These are phyloP conservation scores for Paraurostyla sp. DNA, from an alignment of 73 alveolate genomes.

Conservation along the genomic window DNA sequence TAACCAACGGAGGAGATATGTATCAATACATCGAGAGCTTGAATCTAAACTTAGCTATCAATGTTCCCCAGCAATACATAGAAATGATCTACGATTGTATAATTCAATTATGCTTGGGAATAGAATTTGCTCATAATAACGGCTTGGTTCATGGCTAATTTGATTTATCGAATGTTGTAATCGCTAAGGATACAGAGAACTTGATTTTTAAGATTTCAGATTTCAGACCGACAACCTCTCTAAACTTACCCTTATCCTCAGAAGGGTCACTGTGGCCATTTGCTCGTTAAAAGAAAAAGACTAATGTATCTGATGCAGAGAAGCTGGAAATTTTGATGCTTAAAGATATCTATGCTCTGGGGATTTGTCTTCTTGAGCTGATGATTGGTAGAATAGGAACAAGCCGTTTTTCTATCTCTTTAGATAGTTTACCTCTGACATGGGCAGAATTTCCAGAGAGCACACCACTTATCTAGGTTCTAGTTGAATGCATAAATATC, in stretches of 20 bases:
- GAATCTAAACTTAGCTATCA: slow-evolving; percentile 63
- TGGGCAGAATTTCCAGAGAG: slow-evolving; percentile 78
- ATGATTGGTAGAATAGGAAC: slow-evolving; percentile 75
- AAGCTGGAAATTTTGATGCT: slow-evolving; percentile 70
- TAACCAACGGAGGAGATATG: slow-evolving; percentile 43
- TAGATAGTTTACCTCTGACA: slow-evolving; percentile 71
- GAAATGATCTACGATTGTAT: slow-evolving; percentile 68
- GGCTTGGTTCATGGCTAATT: slow-evolving; percentile 69
- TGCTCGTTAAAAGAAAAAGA: slow-evolving; percentile 53
- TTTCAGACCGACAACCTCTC: slow-evolving; percentile 60
- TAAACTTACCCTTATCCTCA: slow-evolving; percentile 33
- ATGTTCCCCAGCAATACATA: slow-evolving; percentile 62
- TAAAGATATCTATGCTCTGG: slow-evolving; percentile 74
- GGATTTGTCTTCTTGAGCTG: slow-evolving; percentile 69
- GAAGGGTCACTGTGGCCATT: slow-evolving; percentile 70
- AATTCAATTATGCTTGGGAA: slow-evolving; percentile 60
- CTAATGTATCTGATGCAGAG: slow-evolving; percentile 16
- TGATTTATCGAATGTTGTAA: slow-evolving; percentile 48
- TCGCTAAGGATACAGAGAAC: slow-evolving; percentile 46
- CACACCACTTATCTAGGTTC: slow-evolving; percentile 71
- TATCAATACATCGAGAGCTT: slow-evolving; percentile 61
- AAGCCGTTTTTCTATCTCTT: slow-evolving; percentile 58
- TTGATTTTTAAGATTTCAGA: slow-evolving; percentile 56
- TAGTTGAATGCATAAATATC: slow-evolving; percentile 73
- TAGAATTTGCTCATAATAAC: slow-evolving; percentile 72